Conservation (phyloP, 2,329 filamentous ascomycete genomes). For the Penicillium freii region DNA sequence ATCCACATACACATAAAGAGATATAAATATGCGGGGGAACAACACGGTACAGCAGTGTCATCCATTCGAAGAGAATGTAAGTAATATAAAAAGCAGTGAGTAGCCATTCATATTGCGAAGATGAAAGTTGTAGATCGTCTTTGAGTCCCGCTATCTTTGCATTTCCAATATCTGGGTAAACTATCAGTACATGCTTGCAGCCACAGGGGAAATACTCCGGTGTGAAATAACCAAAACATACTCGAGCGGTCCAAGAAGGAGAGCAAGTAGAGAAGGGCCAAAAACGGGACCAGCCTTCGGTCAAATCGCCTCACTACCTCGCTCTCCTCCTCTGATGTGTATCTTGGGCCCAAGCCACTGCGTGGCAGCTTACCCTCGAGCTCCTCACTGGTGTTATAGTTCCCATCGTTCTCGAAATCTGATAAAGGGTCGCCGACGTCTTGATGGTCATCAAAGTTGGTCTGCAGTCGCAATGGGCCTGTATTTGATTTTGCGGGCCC, state of each 20-base stretch:
- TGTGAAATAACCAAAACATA: constrained; percentile 43
- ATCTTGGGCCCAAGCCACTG: constrained; percentile 31
- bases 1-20: constrained; percentile 62
- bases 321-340: constrained; percentile 65
- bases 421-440: constrained; percentile 20
- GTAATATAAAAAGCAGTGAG: constrained; percentile 64
- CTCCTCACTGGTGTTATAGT: constrained; percentile 31
- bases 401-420: constrained; percentile 27
- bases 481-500: constrained; percentile 17
- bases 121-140: constrained; percentile 54
- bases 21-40: constrained; percentile 63
- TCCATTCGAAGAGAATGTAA: constrained; percentile 65
- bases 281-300: constrained; percentile 71
- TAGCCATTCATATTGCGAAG: constrained; percentile 60
- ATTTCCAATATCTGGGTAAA: constrained; percentile 55
- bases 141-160: constrained; percentile 60
- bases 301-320: constrained; percentile 74
- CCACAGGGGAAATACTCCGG: neutral
- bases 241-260: constrained; percentile 84
- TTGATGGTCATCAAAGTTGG: constrained; percentile 29
- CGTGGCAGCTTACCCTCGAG: constrained; percentile 15
- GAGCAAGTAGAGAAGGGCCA: constrained; percentile 78
- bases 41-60: constrained; percentile 62
- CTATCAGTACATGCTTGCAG: constrained; percentile 11
- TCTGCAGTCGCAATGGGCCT: constrained; percentile 34